A percentile compares a stretch with the other conserved stretches of the same genome.
phyloP scores from a whole-genome alignment of 352 stramenopile genomes.

The Pythium phragmitis region DNA sequence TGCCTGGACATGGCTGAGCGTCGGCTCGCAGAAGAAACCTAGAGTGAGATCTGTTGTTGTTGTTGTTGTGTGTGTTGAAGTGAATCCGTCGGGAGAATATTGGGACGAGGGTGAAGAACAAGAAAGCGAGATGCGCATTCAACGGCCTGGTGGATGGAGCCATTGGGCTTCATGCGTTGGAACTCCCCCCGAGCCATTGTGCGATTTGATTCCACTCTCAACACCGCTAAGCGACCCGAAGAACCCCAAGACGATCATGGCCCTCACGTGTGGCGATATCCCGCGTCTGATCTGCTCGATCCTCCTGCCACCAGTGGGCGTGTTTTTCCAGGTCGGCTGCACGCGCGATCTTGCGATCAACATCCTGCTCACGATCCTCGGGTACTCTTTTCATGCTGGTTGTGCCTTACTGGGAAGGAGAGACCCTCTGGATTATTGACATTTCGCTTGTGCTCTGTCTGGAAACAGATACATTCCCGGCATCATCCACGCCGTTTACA shows the following conservation, averaged over 20 bases:
- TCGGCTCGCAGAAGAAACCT: neutral
- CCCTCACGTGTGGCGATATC: slow-evolving; percentile 22
- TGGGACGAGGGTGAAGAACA: neutral
- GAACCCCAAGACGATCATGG: slow-evolving; percentile 8
- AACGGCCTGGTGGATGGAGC: neutral
- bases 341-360: slow-evolving; percentile 32
- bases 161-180: neutral
- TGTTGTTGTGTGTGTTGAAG: neutral
- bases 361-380: slow-evolving; percentile 27
- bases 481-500: slow-evolving; percentile 76
- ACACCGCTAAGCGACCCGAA: neutral
- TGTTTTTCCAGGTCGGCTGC: slow-evolving; percentile 44
- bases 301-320: slow-evolving; percentile 32
- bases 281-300: slow-evolving; percentile 27
- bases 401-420: neutral
- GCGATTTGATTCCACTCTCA: neutral
- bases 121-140: neutral
- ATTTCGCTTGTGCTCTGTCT: too few species aligned
- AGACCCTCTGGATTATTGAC: neutral
- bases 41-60: too few species aligned
- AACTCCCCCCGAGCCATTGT: neutral
- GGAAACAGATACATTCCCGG: slow-evolving; percentile 56
- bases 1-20: neutral
- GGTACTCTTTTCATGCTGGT: slow-evolving; percentile 8
- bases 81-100: neutral